phyloP scores from a whole-genome alignment of 1,284 basidiomycete species.

The Ganoderma sinense region DNA sequence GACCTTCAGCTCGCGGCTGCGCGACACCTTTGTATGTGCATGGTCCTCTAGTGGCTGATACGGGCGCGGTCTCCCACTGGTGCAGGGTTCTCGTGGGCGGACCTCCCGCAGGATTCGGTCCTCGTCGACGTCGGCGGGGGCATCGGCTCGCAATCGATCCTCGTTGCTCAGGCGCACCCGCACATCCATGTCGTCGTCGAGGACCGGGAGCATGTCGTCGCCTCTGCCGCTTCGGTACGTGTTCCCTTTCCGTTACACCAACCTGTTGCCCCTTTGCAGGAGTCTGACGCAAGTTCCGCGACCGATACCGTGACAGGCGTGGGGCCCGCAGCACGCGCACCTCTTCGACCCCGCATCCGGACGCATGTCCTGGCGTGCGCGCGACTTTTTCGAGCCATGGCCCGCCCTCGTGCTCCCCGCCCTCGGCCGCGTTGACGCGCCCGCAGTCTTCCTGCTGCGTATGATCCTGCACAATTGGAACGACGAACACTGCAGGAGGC shows the following conservation, averaged over 20 bases:
- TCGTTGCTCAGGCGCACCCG: constrained; percentile 64
- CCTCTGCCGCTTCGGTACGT: constrained; percentile 50
- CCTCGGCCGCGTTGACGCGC: constrained; percentile 5
- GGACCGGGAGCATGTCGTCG: constrained; percentile 67
- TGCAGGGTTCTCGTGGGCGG: constrained; percentile 69
- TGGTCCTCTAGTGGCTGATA: too few species aligned
- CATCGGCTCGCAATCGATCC: constrained; percentile 72
- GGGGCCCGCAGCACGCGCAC: constrained; percentile 31
- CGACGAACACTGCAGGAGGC: constrained; percentile 45
- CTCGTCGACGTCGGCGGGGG: constrained; percentile 81
- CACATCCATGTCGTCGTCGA: constrained; percentile 70
- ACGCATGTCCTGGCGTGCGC: constrained; percentile 45
- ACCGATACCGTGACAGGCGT: too few species aligned
- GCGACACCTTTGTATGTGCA: not conserved
- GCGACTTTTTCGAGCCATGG: constrained; percentile 69
- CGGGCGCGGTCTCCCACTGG: constrained; percentile 44
- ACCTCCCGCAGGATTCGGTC: constrained; percentile 53
- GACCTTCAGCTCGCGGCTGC: too few species aligned
- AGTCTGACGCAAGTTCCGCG: not conserved
- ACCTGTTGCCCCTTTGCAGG: too few species aligned
- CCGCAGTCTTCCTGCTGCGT: constrained; percentile 67
- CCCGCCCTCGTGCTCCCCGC: constrained; percentile 13
- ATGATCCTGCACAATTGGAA: constrained; percentile 79
- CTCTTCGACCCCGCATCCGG: constrained; percentile 34
- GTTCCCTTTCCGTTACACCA: not conserved